Evolutionary conservation across 305 asterid genomes (phyloP).

Genomic region (Fraxinus sp.): DNA sequence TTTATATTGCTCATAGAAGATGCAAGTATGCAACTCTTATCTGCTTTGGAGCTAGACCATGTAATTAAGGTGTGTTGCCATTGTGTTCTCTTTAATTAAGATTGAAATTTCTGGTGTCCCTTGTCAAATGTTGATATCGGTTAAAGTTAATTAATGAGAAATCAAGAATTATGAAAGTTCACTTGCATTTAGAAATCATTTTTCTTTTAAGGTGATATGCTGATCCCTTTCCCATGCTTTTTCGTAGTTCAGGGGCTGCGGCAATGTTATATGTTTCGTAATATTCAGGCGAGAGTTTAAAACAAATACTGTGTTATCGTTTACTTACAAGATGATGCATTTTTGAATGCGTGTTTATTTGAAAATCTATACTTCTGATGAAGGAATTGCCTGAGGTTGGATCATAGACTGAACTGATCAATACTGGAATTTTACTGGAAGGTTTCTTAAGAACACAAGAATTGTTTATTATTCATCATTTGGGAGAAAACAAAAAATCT

Average conservation of each 20-base stretch:
- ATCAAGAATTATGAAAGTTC: neutral
- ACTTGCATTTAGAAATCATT: neutral
- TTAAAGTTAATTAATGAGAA: slow-evolving; percentile 13
- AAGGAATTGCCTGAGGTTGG: neutral
- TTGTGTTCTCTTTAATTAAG: slow-evolving; percentile 16
- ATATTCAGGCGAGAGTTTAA: neutral
- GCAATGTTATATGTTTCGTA: neutral
- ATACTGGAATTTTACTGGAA: neutral
- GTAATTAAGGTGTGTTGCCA: slow-evolving; percentile 24
- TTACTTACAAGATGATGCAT: neutral
- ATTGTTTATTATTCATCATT: neutral
- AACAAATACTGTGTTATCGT: neutral
- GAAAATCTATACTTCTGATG: neutral
- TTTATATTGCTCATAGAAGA: slow-evolving; percentile 27
- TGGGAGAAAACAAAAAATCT: neutral
- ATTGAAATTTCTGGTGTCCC: slow-evolving; percentile 26
- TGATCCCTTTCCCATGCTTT: neutral
- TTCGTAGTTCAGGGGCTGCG: no score
- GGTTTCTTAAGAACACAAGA: neutral
- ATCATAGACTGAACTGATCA: neutral
- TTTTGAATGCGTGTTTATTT: neutral
- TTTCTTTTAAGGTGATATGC: neutral
- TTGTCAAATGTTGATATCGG: slow-evolving; percentile 38
- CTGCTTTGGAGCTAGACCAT: slow-evolving; percentile 25
- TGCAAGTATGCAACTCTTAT: slow-evolving; percentile 21